A percentile compares a stretch with the other conserved stretches of the same genome.
Evolutionary conservation across 2,329 filamentous ascomycete genomes (phyloP).

Genomic region (Diaporthe humulicola): DNA sequence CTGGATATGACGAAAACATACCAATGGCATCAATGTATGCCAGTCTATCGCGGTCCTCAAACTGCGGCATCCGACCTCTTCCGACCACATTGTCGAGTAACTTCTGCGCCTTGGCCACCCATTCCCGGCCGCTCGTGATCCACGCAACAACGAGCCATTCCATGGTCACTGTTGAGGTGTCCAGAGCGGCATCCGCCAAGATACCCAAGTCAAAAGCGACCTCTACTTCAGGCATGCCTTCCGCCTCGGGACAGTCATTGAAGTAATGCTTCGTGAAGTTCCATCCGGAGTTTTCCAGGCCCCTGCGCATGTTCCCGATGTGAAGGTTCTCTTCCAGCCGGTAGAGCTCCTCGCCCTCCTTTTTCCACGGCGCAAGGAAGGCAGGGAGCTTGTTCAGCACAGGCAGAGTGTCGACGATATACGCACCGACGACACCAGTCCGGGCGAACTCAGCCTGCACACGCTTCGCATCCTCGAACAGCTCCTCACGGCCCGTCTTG

Average conservation of each 20-base stretch:
- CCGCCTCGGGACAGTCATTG: not conserved
- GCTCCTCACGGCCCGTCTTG: not conserved
- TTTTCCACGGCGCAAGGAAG: not conserved
- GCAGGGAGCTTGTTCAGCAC: not conserved
- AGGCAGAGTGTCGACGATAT: not conserved
- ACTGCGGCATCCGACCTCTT: not conserved
- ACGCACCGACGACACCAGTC: not conserved
- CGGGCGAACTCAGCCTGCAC: not conserved
- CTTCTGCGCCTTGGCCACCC: not conserved
- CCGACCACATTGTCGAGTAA: not conserved
- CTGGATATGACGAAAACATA: no score
- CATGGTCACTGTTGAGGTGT: not conserved
- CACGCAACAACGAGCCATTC: not conserved
- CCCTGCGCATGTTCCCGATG: not conserved
- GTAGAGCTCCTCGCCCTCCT: not conserved
- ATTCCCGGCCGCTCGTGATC: not conserved
- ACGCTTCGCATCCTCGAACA: not conserved
- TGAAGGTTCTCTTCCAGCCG: not conserved
- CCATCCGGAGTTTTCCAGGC: not conserved
- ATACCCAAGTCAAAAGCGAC: not conserved
- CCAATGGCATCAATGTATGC: not conserved
- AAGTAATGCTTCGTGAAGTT: not conserved
- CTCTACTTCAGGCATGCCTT: not conserved
- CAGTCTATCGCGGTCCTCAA: not conserved
- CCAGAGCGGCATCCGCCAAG: slow-evolving; percentile 1